phyloP scores from a whole-genome alignment of 2,329 filamentous ascomycete genomes.

The Pseudocercospora fuligena region DNA sequence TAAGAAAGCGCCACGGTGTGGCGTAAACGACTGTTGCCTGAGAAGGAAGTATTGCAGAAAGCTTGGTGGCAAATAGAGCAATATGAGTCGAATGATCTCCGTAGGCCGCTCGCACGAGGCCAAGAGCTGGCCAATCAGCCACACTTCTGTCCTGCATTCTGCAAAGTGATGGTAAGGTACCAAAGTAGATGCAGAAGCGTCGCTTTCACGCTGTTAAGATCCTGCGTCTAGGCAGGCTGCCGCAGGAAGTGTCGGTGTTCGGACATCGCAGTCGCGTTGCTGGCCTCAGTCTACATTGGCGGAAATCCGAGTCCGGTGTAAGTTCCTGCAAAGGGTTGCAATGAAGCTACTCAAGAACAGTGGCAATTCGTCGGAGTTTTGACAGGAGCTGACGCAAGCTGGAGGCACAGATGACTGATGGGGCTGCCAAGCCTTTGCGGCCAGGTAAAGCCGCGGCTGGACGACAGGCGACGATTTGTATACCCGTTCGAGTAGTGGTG shows the following conservation, averaged over 20 bases:
- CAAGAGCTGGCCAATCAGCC: neutral
- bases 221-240: neutral
- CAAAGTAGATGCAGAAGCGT: no score
- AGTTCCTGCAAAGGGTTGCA: neutral
- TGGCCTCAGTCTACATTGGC: no score
- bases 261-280: neutral
- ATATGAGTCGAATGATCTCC: slow-evolving; percentile 2
- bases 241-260: neutral
- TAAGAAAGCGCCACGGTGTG: neutral
- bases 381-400: neutral
- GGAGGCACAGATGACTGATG: neutral
- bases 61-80: slow-evolving; percentile 1
- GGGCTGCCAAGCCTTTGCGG: neutral
- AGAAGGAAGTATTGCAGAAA: slow-evolving; percentile 4
- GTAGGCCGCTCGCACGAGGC: neutral
- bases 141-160: no score
- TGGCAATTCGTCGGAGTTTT: neutral
- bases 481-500: no score
- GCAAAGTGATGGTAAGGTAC: no score
- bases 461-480: neutral
- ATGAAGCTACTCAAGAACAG: neutral
- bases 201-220: no score
- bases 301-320: neutral
- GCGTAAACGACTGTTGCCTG: slow-evolving; percentile 9
- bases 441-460: neutral